These are phyloP conservation scores for Onygenales sp. DNA, from an alignment of 2,329 filamentous ascomycete species.

Conservation along the genomic window DNA sequence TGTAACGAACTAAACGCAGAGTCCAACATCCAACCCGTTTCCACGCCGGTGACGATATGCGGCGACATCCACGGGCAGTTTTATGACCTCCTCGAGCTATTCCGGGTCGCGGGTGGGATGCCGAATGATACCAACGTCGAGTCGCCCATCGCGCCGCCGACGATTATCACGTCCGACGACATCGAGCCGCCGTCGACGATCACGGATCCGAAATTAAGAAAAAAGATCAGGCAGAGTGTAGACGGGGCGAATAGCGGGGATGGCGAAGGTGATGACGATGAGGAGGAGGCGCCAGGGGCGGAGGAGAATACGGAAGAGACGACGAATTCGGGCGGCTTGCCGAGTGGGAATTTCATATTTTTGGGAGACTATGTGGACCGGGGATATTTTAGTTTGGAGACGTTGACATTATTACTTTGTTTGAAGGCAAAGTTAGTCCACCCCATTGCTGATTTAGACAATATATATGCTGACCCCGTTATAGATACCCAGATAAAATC, in stretches of 20 bases:
- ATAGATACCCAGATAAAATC: constrained; percentile 60
- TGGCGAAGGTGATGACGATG: constrained; percentile 22
- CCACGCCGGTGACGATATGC: constrained; percentile 91
- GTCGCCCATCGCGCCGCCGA: constrained; percentile 57
- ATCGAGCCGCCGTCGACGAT: constrained; percentile 86
- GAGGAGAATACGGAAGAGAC: constrained; percentile 20
- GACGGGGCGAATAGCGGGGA: constrained; percentile 14
- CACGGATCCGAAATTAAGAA: constrained; percentile 75
- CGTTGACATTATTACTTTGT: constrained; percentile 62
- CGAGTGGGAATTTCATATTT: constrained; percentile 63
- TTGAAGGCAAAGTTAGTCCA: constrained; percentile 58
- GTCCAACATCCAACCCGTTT: constrained; percentile 97
- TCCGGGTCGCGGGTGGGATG: constrained; percentile 94
- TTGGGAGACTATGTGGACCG: constrained; percentile 65
- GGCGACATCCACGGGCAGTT: constrained; percentile 99
- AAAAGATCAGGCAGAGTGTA: constrained; percentile 60
- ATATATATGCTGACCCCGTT: constrained; percentile 2
- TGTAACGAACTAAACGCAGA: constrained; percentile 43
- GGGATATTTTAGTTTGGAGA: constrained; percentile 66
- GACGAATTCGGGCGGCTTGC: constrained; percentile 22
- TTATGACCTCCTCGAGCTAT: constrained; percentile 93
- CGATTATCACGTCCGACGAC: constrained; percentile 78
- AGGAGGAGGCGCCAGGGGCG: constrained; percentile 12
- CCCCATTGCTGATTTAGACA: not conserved
- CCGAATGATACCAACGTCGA: constrained; percentile 62